A percentile compares a stretch with the other conserved stretches of the same genome.
Conservation (phyloP, 1,284 basidiomycete species). For the Cutaneotrichosporon sp. region DNA sequence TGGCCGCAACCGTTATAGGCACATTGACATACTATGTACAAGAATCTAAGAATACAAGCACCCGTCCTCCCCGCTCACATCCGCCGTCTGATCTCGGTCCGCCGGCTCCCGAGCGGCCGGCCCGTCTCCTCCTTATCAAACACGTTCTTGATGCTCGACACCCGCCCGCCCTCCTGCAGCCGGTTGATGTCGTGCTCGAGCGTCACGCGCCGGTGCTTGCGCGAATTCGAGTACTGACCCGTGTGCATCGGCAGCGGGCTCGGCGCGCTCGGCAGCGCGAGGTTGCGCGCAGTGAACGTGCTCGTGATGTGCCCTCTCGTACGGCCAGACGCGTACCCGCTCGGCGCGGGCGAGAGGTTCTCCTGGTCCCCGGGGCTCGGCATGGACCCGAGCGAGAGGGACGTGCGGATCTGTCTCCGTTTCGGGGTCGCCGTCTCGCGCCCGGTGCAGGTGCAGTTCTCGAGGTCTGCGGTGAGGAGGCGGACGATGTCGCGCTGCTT, state of each 20-base stretch:
- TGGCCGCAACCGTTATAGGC: too few species aligned
- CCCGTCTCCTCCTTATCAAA: slow-evolving; percentile 6
- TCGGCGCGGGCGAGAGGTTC: slow-evolving; percentile 3
- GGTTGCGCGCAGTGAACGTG: slow-evolving; percentile 36
- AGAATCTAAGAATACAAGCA: background rate
- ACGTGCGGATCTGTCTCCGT: slow-evolving; percentile 1
- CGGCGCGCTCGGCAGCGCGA: slow-evolving; percentile 29
- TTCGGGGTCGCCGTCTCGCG: background rate
- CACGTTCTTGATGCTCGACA: slow-evolving; percentile 11
- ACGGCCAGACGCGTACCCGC: background rate
- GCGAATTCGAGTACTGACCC: slow-evolving; percentile 26
- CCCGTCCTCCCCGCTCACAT: background rate
- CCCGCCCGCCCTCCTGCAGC: slow-evolving; percentile 17
- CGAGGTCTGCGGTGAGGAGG: slow-evolving; percentile 24
- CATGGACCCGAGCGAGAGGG: slow-evolving; percentile 3
- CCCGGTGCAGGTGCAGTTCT: background rate
- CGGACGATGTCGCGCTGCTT: slow-evolving; percentile 42
- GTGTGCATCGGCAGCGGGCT: slow-evolving; percentile 43
- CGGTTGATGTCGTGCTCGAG: slow-evolving; percentile 47
- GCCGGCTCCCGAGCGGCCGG: too few species aligned
- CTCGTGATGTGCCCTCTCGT: slow-evolving; percentile 18
- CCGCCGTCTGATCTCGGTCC: too few species aligned
- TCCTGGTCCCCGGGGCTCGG: background rate
- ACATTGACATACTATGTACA: background rate
- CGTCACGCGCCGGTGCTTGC: slow-evolving; percentile 39